These are phyloP conservation scores for Nigrospora oryzae DNA, from an alignment of 2,329 filamentous ascomycete species.

Conservation along the genomic window DNA sequence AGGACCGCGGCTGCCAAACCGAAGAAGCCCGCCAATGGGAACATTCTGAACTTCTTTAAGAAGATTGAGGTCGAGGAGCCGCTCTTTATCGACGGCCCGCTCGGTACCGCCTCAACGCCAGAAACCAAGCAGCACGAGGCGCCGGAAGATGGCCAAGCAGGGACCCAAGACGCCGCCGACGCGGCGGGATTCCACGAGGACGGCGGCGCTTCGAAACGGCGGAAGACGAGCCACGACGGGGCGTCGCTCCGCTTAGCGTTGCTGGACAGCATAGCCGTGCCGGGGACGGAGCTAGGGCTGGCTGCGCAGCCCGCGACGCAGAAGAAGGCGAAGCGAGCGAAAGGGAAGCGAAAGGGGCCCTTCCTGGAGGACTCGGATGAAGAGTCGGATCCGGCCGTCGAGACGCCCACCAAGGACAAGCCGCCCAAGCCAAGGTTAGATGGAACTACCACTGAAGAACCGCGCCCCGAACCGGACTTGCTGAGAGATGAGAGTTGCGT, in stretches of 20 bases:
- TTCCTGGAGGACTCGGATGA: constrained; percentile 66
- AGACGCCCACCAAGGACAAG: background rate
- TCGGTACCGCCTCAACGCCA: constrained; percentile 16
- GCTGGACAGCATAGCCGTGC: background rate
- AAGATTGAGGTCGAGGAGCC: constrained; percentile 55
- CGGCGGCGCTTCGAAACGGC: constrained; percentile 27
- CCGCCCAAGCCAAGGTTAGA: constrained; percentile 3
- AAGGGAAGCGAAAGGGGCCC: constrained; percentile 32
- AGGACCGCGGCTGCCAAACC: constrained; percentile 18
- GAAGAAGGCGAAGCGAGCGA: constrained; percentile 9
- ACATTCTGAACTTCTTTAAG: constrained; percentile 68
- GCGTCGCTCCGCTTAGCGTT: no score
- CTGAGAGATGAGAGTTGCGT: constrained; percentile 16
- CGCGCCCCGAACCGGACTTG: constrained; percentile 9
- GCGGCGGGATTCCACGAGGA: constrained; percentile 29
- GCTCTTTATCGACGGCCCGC: constrained; percentile 40
- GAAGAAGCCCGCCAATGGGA: constrained; percentile 44
- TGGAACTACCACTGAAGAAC: constrained; percentile 4
- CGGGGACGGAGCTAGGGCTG: constrained; percentile 6
- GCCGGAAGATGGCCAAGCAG: constrained; percentile 20
- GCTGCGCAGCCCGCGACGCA: constrained; percentile 17
- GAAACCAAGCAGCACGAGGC: constrained; percentile 3
- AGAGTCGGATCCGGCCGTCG: constrained; percentile 19
- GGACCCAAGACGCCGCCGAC: constrained; percentile 16
- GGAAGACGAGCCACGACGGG: constrained; percentile 24